phyloP scores from a whole-genome alignment of 2,329 filamentous ascomycete genomes.

The Byssochlamys sp. region DNA sequence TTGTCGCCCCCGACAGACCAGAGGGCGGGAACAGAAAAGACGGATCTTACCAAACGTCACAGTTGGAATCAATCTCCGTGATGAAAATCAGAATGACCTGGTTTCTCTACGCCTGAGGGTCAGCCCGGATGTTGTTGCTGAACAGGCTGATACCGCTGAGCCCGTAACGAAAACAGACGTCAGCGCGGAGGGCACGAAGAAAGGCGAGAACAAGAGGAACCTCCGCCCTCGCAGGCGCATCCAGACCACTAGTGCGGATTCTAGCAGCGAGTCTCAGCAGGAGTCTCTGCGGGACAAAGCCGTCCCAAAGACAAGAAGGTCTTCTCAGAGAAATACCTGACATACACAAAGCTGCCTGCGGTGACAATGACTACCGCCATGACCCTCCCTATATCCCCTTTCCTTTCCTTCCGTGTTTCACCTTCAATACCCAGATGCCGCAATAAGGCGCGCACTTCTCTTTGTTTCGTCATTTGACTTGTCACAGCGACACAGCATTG shows the following conservation, averaged over 20 bases:
- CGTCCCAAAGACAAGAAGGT: background rate
- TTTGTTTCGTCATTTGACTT: background rate
- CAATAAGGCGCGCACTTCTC: background rate
- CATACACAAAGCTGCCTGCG: background rate
- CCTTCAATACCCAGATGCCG: background rate
- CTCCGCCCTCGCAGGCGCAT: background rate
- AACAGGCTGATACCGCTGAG: slow-evolving; percentile 4
- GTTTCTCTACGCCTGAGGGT: slow-evolving; percentile 28
- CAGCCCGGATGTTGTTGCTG: slow-evolving; percentile 14
- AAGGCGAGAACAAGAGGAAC: background rate
- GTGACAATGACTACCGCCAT: background rate
- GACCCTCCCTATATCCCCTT: background rate
- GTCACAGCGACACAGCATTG: background rate
- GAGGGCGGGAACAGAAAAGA: slow-evolving; percentile 20
- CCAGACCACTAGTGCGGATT: background rate
- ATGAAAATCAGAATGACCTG: slow-evolving; percentile 27
- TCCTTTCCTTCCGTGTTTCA: background rate
- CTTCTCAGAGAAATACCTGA: background rate
- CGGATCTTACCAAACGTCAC: slow-evolving; percentile 29
- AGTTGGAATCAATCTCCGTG: slow-evolving; percentile 29
- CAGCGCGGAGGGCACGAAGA: background rate
- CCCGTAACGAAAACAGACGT: background rate
- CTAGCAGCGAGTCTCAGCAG: background rate
- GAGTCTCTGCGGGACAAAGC: background rate
- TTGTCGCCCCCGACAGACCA: slow-evolving; percentile 17